Conservation (phyloP, 345 rosid species). For the Salix suchowensis region DNA sequence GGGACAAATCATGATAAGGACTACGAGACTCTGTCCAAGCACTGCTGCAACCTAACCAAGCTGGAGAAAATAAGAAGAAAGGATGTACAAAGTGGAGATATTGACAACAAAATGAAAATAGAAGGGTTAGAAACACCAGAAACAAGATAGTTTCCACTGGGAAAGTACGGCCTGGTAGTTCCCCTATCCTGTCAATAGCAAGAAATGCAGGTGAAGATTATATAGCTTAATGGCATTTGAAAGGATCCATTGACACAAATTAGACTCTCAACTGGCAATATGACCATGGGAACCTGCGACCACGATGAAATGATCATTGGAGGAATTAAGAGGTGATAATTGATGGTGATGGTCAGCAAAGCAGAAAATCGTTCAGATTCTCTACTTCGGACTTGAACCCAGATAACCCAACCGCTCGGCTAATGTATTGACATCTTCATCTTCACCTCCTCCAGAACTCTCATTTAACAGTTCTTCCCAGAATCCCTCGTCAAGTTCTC, state of each 20-base stretch:
- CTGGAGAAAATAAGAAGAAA: slow-evolving; percentile 8
- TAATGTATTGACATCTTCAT: slow-evolving; percentile 44
- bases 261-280: background rate
- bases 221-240: slow-evolving; percentile 9
- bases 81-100: background rate
- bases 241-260: background rate
- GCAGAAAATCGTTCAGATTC: background rate
- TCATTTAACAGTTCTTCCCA: slow-evolving; percentile 46
- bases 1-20: slow-evolving; percentile 23
- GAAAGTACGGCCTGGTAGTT: slow-evolving; percentile 13
- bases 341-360: background rate
- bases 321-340: background rate
- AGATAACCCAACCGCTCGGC: slow-evolving; percentile 48
- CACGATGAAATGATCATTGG: slow-evolving; percentile 1
- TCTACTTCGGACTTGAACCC: slow-evolving; percentile 35
- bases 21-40: slow-evolving; percentile 27
- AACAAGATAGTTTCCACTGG: slow-evolving; percentile 13
- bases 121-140: slow-evolving; percentile 31
- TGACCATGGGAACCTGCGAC: slow-evolving; percentile 1
- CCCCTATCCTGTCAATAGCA: slow-evolving; percentile 34
- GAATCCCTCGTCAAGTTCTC: slow-evolving; percentile 40
- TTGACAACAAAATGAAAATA: background rate
- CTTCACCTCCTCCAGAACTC: slow-evolving; percentile 29
- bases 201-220: slow-evolving; percentile 26
- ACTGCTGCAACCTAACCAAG: slow-evolving; percentile 42